Conservation (phyloP, 441 rosid species). For the Aleurites moluccanus region DNA sequence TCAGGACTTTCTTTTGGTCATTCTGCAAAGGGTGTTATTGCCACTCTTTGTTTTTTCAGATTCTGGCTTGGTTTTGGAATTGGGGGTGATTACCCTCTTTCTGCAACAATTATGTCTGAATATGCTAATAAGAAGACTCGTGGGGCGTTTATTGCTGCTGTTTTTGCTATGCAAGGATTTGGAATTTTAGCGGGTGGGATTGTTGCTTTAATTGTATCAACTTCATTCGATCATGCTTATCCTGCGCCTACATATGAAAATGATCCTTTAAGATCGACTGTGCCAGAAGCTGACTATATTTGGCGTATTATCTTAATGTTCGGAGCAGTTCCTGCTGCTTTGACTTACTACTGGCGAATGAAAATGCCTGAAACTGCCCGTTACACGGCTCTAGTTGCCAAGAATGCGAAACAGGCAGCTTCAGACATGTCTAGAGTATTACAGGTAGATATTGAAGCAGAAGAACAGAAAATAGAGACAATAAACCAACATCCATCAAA, state of each 20-base stretch:
- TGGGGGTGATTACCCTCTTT: slow-evolving; percentile 79
- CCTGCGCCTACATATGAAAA: slow-evolving; percentile 47
- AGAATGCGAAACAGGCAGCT: slow-evolving; percentile 65
- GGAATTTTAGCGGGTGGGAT: slow-evolving; percentile 68
- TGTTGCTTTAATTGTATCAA: slow-evolving; percentile 49
- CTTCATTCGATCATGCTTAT: slow-evolving; percentile 41
- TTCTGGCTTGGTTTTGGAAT: slow-evolving; percentile 95
- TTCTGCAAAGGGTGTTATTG: slow-evolving; percentile 47
- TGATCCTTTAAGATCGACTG: slow-evolving; percentile 53
- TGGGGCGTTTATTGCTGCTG: slow-evolving; percentile 77
- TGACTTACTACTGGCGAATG: slow-evolving; percentile 71
- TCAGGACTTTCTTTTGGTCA: slow-evolving; percentile 69
- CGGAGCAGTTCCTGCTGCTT: slow-evolving; percentile 66
- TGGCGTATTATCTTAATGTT: slow-evolving; percentile 76
- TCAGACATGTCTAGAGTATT: slow-evolving; percentile 72
- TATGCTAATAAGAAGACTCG: slow-evolving; percentile 82
- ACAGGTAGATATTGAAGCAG: slow-evolving; percentile 59
- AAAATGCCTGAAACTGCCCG: slow-evolving; percentile 87
- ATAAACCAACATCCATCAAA: slow-evolving; percentile 13
- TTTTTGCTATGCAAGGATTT: slow-evolving; percentile 84
- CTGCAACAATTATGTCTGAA: slow-evolving; percentile 83
- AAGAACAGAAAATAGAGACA: slow-evolving; percentile 40
- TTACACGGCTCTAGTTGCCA: slow-evolving; percentile 78
- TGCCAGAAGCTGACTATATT: slow-evolving; percentile 58
- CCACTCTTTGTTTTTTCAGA: slow-evolving; percentile 76